phyloP scores from a whole-genome alignment of 2,329 filamentous ascomycete genomes.

The Trichothecium sympodiale region DNA sequence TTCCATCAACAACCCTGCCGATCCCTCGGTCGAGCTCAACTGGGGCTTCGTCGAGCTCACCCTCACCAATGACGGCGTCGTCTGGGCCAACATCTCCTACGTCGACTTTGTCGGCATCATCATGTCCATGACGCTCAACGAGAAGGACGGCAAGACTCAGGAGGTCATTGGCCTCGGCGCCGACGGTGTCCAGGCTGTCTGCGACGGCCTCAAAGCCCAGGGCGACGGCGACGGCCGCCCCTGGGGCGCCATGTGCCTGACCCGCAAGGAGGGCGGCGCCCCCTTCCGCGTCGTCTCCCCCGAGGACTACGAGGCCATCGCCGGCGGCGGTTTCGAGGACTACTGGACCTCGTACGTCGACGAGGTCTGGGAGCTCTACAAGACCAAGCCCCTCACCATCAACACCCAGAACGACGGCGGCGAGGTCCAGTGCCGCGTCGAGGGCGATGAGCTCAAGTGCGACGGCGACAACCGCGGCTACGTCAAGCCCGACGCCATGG shows the following conservation, averaged over 20 bases:
- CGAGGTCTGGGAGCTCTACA: constrained; percentile 33
- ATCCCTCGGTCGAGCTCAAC: constrained; percentile 30
- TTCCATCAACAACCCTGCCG: constrained; percentile 28
- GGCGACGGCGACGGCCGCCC: constrained; percentile 23
- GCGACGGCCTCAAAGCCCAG: constrained; percentile 26
- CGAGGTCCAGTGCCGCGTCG: constrained; percentile 26
- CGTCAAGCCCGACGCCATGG: constrained; percentile 27
- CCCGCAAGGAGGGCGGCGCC: constrained; percentile 17
- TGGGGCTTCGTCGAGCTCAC: constrained; percentile 42
- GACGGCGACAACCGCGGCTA: constrained; percentile 30
- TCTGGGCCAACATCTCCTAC: constrained; percentile 38
- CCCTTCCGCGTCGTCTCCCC: constrained; percentile 34
- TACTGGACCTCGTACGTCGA: constrained; percentile 36
- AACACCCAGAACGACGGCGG: constrained; percentile 30
- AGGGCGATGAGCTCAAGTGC: constrained; percentile 24
- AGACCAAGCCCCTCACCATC: constrained; percentile 24
- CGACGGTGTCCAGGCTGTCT: constrained; percentile 28
- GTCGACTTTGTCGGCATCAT: constrained; percentile 40
- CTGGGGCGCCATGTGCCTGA: constrained; percentile 34
- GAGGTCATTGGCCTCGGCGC: constrained; percentile 26
- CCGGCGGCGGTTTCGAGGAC: constrained; percentile 21
- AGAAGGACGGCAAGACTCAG: constrained; percentile 22
- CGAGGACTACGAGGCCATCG: constrained; percentile 24
- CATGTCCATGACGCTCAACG: constrained; percentile 35
- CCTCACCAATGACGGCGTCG: constrained; percentile 21